Conservation (phyloP, 176 grass and related monocot species). For the Musa acuminata region DNA sequence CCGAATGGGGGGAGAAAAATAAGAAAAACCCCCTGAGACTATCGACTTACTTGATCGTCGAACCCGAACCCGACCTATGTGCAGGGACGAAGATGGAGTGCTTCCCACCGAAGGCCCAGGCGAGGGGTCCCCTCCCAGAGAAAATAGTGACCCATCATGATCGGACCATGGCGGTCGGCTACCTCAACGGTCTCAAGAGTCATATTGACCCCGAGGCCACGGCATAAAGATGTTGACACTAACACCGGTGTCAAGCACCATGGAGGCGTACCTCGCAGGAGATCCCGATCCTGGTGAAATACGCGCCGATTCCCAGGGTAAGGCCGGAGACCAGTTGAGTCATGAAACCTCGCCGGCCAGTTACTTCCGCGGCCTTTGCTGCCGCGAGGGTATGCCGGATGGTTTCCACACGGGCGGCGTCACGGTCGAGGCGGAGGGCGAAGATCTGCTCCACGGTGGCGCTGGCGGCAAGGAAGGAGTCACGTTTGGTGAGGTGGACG, state of each 20-base stretch:
- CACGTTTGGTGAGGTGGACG: conserved; percentile 42
- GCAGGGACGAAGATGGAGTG: too few relatives aligned
- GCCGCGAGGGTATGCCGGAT: background rate
- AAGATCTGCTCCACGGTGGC: conserved; percentile 15
- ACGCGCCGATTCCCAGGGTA: conserved; percentile 52
- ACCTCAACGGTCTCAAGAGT: too few relatives aligned
- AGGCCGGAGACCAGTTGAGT: conserved; percentile 38
- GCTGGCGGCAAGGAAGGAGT: conserved; percentile 26
- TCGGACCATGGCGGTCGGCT: too few relatives aligned
- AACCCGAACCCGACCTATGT: too few relatives aligned
- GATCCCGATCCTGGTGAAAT: conserved; percentile 57
- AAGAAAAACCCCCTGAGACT: too few relatives aligned
- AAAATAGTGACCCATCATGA: too few relatives aligned
- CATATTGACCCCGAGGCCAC: too few relatives aligned
- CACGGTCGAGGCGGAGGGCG: conserved; percentile 27
- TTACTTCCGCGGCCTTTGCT: background rate
- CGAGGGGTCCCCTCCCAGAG: too few relatives aligned
- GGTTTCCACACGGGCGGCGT: conserved; percentile 9
- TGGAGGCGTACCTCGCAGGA: conserved; percentile 32
- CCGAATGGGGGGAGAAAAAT: too few relatives aligned
- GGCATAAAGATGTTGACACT: too few relatives aligned
- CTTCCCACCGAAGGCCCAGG: too few relatives aligned
- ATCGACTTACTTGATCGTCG: too few relatives aligned
- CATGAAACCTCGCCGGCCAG: conserved; percentile 24
- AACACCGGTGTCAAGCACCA: conserved; percentile 85